A percentile compares a stretch with the other conserved stretches of the same genome.
These are phyloP conservation scores for Pelargonium nanum DNA, from an alignment of 345 rosid genomes.

Conservation along the genomic window DNA sequence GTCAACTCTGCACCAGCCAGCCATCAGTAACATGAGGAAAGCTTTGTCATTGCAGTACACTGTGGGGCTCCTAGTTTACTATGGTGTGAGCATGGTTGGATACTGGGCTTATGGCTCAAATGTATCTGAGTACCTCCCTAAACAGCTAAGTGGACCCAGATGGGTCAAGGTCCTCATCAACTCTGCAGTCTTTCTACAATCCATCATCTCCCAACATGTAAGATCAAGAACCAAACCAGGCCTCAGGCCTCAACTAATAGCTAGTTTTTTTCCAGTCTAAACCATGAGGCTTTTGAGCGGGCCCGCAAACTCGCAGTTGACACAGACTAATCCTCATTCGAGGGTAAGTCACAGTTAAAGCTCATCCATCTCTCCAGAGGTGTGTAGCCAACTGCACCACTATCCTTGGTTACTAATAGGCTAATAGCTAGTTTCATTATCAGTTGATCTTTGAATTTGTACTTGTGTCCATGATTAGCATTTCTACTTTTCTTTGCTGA, in stretches of 20 bases:
- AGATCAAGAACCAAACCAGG: background rate
- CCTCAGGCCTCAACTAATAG: background rate
- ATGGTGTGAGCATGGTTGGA: slow-evolving; percentile 16
- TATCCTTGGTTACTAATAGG: no score
- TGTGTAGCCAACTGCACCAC: no score
- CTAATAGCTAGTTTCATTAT: no score
- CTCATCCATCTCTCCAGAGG: no score
- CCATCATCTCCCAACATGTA: slow-evolving; percentile 24
- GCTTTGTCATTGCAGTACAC: slow-evolving; percentile 20
- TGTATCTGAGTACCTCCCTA: slow-evolving; percentile 26
- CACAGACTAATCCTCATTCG: no score
- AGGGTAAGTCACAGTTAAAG: no score
- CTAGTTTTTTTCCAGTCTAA: background rate
- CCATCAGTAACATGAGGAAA: slow-evolving; percentile 24
- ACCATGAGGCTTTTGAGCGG: no score
- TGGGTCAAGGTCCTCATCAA: slow-evolving; percentile 21
- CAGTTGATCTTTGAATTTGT: no score
- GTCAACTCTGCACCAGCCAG: slow-evolving; percentile 27
- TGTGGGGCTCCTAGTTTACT: slow-evolving; percentile 16
- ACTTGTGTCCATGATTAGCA: no score
- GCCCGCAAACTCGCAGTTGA: no score
- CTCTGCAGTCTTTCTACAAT: slow-evolving; percentile 18
- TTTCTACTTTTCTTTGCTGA: no score
- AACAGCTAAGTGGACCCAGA: slow-evolving; percentile 15
- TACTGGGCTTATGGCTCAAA: slow-evolving; percentile 31